These are phyloP conservation scores for Kitagawia praeruptora DNA, from an alignment of 129 eudicot genomes.

Conservation along the genomic window DNA sequence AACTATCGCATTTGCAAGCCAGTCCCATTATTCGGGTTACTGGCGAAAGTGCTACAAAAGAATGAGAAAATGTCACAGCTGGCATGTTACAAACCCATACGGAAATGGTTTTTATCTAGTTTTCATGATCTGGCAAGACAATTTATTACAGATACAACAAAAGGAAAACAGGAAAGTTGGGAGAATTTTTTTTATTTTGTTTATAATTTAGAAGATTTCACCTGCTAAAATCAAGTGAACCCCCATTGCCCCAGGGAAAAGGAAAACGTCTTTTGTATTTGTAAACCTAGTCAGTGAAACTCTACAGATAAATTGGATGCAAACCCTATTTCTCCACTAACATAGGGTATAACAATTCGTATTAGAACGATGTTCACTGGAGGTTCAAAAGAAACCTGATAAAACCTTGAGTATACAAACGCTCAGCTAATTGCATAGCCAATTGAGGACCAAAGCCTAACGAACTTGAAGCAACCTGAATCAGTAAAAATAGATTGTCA, in stretches of 20 bases:
- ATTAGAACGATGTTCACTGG: background rate
- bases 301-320: background rate
- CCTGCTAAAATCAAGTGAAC: background rate
- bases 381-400: slow-evolving; percentile 50
- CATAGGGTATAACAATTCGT: background rate
- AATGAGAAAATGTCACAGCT: background rate
- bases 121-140: background rate
- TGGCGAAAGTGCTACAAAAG: background rate
- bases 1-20: background rate
- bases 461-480: slow-evolving; percentile 93
- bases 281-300: background rate
- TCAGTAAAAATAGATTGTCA: slow-evolving; percentile 14
- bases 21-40: background rate
- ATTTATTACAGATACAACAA: background rate
- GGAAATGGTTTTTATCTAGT: background rate
- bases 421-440: slow-evolving; percentile 96
- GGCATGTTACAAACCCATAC: background rate
- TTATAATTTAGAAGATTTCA: background rate
- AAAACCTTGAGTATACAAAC: slow-evolving; percentile 92
- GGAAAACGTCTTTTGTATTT: background rate
- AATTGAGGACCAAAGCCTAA: slow-evolving; percentile 85
- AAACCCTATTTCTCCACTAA: background rate
- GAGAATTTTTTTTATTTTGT: background rate
- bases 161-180: background rate
- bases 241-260: background rate